Percentiles rank a stretch among this genome's conserved stretches.
These are phyloP conservation scores for Ogataea paraovalis DNA, from an alignment of 805 yeast genomes.

Conservation along the genomic window DNA sequence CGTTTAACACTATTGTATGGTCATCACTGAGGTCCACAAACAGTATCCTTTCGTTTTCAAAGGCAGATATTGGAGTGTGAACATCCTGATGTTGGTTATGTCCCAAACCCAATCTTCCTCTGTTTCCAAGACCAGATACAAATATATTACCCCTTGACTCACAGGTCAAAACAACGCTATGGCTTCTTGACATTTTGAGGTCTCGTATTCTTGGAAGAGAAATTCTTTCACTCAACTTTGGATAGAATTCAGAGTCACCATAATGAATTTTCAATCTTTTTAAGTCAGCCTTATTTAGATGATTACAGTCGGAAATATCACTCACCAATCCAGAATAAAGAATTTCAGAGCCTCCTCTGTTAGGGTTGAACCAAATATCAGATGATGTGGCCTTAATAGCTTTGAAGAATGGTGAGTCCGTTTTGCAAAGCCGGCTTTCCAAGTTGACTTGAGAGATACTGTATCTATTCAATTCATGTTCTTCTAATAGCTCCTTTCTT, in stretches of 20 bases:
- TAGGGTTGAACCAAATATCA: conserved; percentile 8
- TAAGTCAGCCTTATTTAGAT: conserved; percentile 15
- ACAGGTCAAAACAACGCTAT: conserved; percentile 55
- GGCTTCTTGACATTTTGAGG: conserved; percentile 58
- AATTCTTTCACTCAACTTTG: conserved; percentile 21
- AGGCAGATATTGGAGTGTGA: conserved; percentile 40
- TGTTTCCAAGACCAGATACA: conserved; percentile 62
- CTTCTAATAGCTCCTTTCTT: background rate
- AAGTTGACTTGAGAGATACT: conserved; percentile 25
- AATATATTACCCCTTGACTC: conserved; percentile 44
- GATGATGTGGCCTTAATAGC: conserved; percentile 4
- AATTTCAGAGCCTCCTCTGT: conserved; percentile 54
- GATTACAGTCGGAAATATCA: conserved; percentile 7
- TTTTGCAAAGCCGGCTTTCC: conserved; percentile 20
- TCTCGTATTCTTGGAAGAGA: conserved; percentile 44
- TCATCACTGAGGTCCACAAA: conserved; percentile 55
- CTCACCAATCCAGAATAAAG: conserved; percentile 55
- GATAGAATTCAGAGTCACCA: conserved; percentile 18
- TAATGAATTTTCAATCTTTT: conserved; percentile 20
- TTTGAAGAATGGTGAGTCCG: conserved; percentile 4
- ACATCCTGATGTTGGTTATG: conserved; percentile 37
- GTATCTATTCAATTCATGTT: background rate
- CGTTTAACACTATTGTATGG: conserved; percentile 59
- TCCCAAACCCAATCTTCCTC: conserved; percentile 70
- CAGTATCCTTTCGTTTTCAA: conserved; percentile 30